Evolutionary conservation across 148 eudicot species (phyloP).

Genomic region (Gaultheria prostrata): DNA sequence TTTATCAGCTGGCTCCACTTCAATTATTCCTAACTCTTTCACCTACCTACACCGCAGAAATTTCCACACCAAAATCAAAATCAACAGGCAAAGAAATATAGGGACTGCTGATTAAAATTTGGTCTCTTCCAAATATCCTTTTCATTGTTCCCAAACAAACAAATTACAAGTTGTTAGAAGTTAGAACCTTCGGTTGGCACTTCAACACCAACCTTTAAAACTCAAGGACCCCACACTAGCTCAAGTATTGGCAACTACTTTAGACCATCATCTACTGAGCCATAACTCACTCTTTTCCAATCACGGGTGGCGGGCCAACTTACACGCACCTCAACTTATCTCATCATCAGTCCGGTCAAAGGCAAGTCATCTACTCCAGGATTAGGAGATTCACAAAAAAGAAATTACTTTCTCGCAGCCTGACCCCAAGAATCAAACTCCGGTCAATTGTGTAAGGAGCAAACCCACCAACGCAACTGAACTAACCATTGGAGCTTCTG

Average conservation of each 20-base stretch:
- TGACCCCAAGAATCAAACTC: too few species aligned
- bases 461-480: too few species aligned
- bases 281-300: neutral
- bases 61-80: neutral
- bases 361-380: too few species aligned
- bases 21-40: neutral
- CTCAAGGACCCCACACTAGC: neutral
- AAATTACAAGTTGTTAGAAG: neutral
- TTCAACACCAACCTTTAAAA: neutral
- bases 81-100: neutral
- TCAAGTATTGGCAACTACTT: neutral
- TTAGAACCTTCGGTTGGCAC: neutral
- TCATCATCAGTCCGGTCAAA: too few species aligned
- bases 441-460: too few species aligned
- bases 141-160: neutral
- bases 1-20: neutral
- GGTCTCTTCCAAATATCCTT: too few species aligned
- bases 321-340: too few species aligned
- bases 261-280: neutral
- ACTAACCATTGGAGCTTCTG: too few species aligned
- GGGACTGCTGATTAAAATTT: neutral
- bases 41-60: too few species aligned
- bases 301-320: too few species aligned
- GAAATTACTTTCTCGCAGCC: too few species aligned
- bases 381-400: too few species aligned